These are phyloP conservation scores for Metschnikowia rubicola DNA, from an alignment of 805 yeast genomes.

Conservation along the genomic window DNA sequence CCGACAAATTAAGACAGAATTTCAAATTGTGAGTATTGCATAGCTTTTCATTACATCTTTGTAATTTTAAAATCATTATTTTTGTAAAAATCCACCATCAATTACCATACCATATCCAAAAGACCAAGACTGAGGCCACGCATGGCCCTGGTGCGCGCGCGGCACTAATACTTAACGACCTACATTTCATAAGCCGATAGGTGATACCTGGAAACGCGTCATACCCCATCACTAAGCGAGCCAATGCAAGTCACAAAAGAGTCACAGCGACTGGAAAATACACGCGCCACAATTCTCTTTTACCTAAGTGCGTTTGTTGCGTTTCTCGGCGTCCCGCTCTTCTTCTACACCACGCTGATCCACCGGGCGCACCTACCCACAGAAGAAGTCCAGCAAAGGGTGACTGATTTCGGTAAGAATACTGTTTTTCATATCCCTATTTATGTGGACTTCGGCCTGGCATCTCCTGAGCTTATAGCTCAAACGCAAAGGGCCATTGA, in stretches of 20 bases:
- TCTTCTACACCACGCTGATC: conserved; percentile 57
- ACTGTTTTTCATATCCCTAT: conserved; percentile 41
- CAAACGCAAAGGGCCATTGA: conserved; percentile 38
- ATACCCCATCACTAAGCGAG: too few relatives aligned
- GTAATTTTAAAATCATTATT: too few relatives aligned
- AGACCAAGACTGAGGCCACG: too few relatives aligned
- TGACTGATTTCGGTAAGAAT: conserved; percentile 21
- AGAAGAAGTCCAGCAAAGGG: conserved; percentile 32
- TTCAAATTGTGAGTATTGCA: too few relatives aligned
- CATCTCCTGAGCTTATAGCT: conserved; percentile 29
- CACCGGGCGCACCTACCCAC: conserved; percentile 60
- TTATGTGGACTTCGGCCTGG: conserved; percentile 29
- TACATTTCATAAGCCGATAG: too few relatives aligned
- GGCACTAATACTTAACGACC: too few relatives aligned
- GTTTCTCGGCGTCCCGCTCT: conserved; percentile 54
- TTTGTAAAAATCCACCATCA: too few relatives aligned
- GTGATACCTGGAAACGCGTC: too few relatives aligned
- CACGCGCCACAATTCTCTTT: conserved; percentile 10
- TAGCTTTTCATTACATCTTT: too few relatives aligned
- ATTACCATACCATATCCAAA: too few relatives aligned
- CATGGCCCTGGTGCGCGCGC: too few relatives aligned
- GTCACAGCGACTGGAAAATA: conserved; percentile 7
- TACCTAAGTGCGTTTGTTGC: conserved; percentile 19
- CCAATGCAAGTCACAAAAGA: conserved; percentile 11
- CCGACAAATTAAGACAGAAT: too few relatives aligned